These are phyloP conservation scores for Metarhizium sp. DNA, from an alignment of 2,329 filamentous ascomycete species.

Conservation along the genomic window DNA sequence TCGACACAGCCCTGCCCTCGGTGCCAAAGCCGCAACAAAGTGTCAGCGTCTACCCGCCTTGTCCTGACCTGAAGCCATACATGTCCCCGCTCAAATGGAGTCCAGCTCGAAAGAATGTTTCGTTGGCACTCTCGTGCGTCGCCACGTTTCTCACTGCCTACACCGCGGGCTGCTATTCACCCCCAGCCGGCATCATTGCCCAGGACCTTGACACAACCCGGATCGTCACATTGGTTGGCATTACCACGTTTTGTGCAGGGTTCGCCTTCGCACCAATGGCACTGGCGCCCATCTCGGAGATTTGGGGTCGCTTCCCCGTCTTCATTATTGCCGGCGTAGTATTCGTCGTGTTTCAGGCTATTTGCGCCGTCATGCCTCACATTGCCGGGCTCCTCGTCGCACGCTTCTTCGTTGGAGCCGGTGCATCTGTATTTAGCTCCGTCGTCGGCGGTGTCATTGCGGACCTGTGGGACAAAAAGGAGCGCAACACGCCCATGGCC, in stretches of 20 bases:
- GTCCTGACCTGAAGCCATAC: slow-evolving; percentile 58
- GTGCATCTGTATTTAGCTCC: slow-evolving; percentile 70
- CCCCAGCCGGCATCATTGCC: slow-evolving; percentile 56
- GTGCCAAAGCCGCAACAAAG: slow-evolving; percentile 12
- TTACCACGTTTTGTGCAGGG: slow-evolving; percentile 73
- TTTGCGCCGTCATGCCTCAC: slow-evolving; percentile 61
- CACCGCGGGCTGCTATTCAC: slow-evolving; percentile 70
- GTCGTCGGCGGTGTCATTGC: slow-evolving; percentile 90
- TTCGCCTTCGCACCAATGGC: slow-evolving; percentile 82
- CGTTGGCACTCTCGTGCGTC: slow-evolving; percentile 64
- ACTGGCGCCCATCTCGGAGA: slow-evolving; percentile 78
- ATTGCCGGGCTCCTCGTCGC: slow-evolving; percentile 66
- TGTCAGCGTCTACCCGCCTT: slow-evolving; percentile 29
- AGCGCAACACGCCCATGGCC: slow-evolving; percentile 83
- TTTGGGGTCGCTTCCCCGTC: slow-evolving; percentile 77
- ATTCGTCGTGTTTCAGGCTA: slow-evolving; percentile 61
- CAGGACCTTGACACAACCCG: slow-evolving; percentile 54
- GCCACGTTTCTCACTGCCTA: slow-evolving; percentile 74
- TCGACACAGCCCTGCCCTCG: slow-evolving; percentile 26
- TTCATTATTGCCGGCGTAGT: slow-evolving; percentile 66
- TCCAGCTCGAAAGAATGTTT: slow-evolving; percentile 54
- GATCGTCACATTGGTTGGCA: slow-evolving; percentile 61
- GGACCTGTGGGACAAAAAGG: slow-evolving; percentile 70
- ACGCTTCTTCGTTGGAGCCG: slow-evolving; percentile 69
- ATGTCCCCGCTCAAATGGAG: slow-evolving; percentile 68